A percentile compares a stretch with the other conserved stretches of the same genome.
These are phyloP conservation scores for Mariannaea sp. DNA, from an alignment of 2,329 filamentous ascomycete genomes.

Conservation along the genomic window DNA sequence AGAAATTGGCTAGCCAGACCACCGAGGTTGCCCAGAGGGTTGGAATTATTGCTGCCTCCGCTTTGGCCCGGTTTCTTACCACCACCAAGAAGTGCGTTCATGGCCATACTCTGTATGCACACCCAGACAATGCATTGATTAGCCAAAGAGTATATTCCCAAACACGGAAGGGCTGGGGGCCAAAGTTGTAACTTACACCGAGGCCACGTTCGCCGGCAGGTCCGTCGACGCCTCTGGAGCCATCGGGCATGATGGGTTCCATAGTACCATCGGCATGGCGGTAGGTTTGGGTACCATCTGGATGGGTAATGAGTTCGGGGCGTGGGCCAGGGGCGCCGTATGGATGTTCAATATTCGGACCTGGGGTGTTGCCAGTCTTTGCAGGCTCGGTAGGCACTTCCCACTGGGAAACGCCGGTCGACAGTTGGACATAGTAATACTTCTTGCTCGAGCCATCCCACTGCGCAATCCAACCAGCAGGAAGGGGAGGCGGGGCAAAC, in stretches of 20 bases:
- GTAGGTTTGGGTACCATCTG: constrained; percentile 65
- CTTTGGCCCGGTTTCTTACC: constrained; percentile 45
- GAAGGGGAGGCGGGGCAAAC: constrained; percentile 63
- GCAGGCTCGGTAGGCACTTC: constrained; percentile 70
- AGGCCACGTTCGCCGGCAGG: constrained; percentile 64
- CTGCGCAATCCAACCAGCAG: constrained; percentile 71
- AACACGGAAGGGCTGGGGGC: background rate
- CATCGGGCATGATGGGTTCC: constrained; percentile 62
- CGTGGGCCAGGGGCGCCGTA: constrained; percentile 60
- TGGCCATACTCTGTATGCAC: constrained; percentile 58
- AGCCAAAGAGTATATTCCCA: background rate
- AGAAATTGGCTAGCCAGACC: constrained; percentile 55
- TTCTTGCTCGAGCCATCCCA: constrained; percentile 68
- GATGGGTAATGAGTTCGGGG: constrained; percentile 63
- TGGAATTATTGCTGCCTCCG: constrained; percentile 42
- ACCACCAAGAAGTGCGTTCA: constrained; percentile 61
- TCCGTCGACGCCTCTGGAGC: constrained; percentile 56
- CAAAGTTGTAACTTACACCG: constrained; percentile 57
- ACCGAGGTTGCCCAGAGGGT: constrained; percentile 46
- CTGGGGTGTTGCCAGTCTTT: constrained; percentile 64
- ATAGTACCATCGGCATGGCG: constrained; percentile 64
- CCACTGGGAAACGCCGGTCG: constrained; percentile 74
- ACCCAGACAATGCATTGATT: constrained; percentile 1
- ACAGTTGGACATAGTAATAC: constrained; percentile 75
- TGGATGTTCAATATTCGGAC: constrained; percentile 61